Conservation (phyloP, 1,284 basidiomycete genomes). For the Melampsora americana region DNA sequence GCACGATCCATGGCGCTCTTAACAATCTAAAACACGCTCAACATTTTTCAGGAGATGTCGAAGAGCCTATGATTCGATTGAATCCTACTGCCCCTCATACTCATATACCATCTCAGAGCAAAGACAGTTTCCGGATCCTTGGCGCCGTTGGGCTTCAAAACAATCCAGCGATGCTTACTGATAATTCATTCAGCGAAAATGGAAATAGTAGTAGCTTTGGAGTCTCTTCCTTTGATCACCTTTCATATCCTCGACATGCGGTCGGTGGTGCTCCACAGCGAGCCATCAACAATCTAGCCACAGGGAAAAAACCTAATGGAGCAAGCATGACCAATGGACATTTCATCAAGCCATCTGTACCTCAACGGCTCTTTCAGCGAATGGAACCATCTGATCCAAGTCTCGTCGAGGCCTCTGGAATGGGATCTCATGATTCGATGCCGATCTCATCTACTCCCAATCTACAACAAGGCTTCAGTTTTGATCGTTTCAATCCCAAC, state of each 20-base stretch:
- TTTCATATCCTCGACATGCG: constrained; percentile 2
- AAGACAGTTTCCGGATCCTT: constrained; percentile 41
- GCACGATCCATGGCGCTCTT: constrained; percentile 19
- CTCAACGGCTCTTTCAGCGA: constrained; percentile 1
- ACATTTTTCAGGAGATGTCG: background rate
- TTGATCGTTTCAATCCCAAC: constrained; percentile 13
- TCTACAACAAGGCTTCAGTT: constrained; percentile 30
- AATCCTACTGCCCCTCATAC: constrained; percentile 29
- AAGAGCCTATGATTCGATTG: background rate
- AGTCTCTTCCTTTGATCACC: constrained; percentile 35
- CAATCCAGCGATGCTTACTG: constrained; percentile 24
- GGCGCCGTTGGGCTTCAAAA: constrained; percentile 21
- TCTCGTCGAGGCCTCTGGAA: constrained; percentile 14
- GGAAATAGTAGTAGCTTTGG: constrained; percentile 27
- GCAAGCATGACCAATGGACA: background rate
- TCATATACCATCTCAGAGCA: constrained; percentile 13
- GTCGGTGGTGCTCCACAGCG: too few species aligned
- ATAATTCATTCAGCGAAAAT: constrained; percentile 36
- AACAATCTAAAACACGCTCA: constrained; percentile 1
- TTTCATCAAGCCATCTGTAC: constrained; percentile 1
- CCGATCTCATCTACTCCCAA: constrained; percentile 42
- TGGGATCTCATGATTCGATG: constrained; percentile 12
- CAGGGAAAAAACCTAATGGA: constrained; percentile 11
- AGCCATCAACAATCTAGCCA: background rate
- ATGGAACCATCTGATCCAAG: constrained; percentile 14